These are phyloP conservation scores for Entomophthora muscae DNA, from an alignment of 371 early-diverging fungal species.

Conservation along the genomic window DNA sequence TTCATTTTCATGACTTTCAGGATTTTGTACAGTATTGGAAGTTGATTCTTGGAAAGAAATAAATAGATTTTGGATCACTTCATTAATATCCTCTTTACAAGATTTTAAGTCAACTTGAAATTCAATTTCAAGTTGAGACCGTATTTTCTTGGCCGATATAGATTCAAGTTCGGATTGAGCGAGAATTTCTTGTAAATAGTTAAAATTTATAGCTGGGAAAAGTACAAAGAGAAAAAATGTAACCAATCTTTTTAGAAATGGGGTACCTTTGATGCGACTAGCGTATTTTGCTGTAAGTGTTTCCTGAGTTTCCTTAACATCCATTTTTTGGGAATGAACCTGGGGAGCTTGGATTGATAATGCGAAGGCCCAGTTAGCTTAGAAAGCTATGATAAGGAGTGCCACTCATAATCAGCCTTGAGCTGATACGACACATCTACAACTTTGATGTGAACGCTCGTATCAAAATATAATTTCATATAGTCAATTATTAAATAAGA, in stretches of 20 bases:
- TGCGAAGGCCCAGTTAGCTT: too few species aligned
- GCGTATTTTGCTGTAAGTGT: neutral
- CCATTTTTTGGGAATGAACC: neutral
- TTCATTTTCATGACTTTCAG: neutral
- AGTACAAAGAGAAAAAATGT: neutral
- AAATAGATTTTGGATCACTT: conserved; percentile 13
- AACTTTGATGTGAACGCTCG: too few species aligned
- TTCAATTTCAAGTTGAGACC: conserved; percentile 21
- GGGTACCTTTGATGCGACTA: neutral
- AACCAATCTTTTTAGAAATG: neutral
- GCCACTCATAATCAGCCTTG: too few species aligned
- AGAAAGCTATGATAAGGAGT: too few species aligned
- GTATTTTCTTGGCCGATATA: conserved; percentile 31
- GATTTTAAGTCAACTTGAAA: conserved; percentile 14
- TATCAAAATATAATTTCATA: too few species aligned
- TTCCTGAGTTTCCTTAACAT: neutral
- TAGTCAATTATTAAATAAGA: too few species aligned
- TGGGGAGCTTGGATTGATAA: too few species aligned
- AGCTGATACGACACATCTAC: too few species aligned
- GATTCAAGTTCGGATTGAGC: conserved; percentile 22
- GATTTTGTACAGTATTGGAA: neutral
- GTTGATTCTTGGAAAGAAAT: conserved; percentile 13
- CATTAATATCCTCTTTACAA: conserved; percentile 23
- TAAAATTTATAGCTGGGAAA: neutral
- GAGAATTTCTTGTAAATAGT: conserved; percentile 17